Percentiles rank a stretch among this genome's conserved stretches.
These are phyloP conservation scores for Aphanomyces invadans DNA, from an alignment of 352 stramenopile genomes.

Conservation along the genomic window DNA sequence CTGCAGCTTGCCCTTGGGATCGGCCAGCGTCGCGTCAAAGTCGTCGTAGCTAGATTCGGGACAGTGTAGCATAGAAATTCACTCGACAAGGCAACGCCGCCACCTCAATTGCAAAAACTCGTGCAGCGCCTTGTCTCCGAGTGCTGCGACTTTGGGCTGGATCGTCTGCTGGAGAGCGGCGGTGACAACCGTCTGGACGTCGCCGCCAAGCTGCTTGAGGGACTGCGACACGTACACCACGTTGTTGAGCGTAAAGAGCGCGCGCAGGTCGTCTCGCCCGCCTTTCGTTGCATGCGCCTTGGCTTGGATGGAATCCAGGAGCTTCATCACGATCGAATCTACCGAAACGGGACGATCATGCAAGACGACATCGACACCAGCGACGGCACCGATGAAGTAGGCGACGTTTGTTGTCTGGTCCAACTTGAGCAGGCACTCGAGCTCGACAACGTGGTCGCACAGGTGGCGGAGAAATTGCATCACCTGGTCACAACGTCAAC, in stretches of 20 bases:
- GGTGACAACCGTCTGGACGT: constrained; percentile 31
- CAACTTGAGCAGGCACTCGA: constrained; percentile 48
- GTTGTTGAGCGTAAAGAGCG: constrained; percentile 93
- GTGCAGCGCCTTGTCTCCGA: constrained; percentile 76
- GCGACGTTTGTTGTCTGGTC: constrained; percentile 28
- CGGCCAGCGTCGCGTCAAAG: constrained; percentile 54
- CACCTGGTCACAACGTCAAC: neutral
- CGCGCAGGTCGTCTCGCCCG: constrained; percentile 42
- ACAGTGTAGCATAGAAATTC: constrained; percentile 34
- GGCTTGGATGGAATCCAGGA: constrained; percentile 46
- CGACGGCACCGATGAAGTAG: constrained; percentile 16
- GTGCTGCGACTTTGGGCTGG: constrained; percentile 69
- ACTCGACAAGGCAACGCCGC: constrained; percentile 43
- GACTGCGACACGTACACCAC: constrained; percentile 84
- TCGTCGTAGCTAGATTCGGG: constrained; percentile 32
- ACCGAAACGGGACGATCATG: neutral
- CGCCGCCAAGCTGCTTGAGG: constrained; percentile 40
- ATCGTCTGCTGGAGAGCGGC: constrained; percentile 54
- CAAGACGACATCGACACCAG: constrained; percentile 34
- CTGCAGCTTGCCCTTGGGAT: constrained; percentile 80
- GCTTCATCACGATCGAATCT: constrained; percentile 46
- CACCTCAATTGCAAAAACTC: constrained; percentile 75
- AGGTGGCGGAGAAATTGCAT: constrained; percentile 63
- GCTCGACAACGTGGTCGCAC: constrained; percentile 52
- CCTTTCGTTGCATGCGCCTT: constrained; percentile 51